Base-by-base conservation (phyloP, 2,329 filamentous ascomycete species). In the Bertia moriformis region DNA sequence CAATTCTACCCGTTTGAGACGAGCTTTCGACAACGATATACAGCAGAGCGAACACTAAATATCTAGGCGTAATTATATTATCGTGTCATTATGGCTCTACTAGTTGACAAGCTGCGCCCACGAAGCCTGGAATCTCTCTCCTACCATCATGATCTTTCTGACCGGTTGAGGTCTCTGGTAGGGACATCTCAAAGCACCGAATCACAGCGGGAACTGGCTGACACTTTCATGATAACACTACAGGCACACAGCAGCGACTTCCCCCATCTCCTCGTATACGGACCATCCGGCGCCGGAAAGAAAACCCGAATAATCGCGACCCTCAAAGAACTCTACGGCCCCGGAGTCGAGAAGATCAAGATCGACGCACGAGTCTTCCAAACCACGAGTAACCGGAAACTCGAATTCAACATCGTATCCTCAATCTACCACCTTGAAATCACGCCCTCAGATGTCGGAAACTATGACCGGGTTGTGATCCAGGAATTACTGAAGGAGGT, bases 301-400 rank as follows among this genome's bases (percentile, higher is more conserved):
- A 98, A 98, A 63, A 98, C 91, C 1, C 80, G 91, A 33, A 93
- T 96, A 48, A 86, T 95, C 14, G 88, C 91, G 14, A 96, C 89
- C 0, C 66, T 98, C 3, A 93, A 94, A 58, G 89, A 95, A 54
- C 71, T 98, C 4, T 98, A 91, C 59, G 91, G 91, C 0, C 80
- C 89, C 0, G 89, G 91, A 33, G 91, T 94, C n/a, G 93, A 98
- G 55, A 96, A 95, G 70, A 98, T 98, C 70, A 96, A 96, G 66
- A 96, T 98, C 61, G 91, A 98, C 56, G 85, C 87, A 12, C 83
- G 91, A 46, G 83, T 95, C 42, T 98, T 98, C 65, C 88, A 94
- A 61, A 96, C 91, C 1, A 88, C 78, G 17, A 83, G 81, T 54
- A 96, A 94, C 60, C 86, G 91, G 56, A 98, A 98, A 62, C 80